Conservation (phyloP, 2,329 filamentous ascomycete species). For the Phyllosticta citribraziliensis region DNA sequence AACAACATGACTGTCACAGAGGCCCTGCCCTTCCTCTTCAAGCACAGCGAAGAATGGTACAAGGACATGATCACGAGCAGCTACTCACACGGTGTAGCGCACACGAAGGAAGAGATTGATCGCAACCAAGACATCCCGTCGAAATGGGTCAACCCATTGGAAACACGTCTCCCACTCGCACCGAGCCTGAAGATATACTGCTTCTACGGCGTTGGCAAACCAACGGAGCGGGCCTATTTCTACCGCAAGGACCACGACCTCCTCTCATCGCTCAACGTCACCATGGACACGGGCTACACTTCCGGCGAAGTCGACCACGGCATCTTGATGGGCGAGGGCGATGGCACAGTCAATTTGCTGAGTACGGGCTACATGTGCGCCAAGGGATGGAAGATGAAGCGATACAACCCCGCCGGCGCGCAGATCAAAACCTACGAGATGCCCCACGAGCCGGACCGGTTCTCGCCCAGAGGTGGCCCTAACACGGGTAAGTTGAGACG, state of each 20-base stretch:
- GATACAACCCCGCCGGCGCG: conserved; percentile 80
- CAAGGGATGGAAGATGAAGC: conserved; percentile 84
- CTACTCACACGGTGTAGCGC: conserved; percentile 84
- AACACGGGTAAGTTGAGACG: conserved; percentile 44
- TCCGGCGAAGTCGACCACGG: conserved; percentile 60
- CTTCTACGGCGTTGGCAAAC: conserved; percentile 92
- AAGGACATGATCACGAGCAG: conserved; percentile 57
- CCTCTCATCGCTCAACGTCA: conserved; percentile 55
- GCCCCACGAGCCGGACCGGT: conserved; percentile 89
- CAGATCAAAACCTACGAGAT: conserved; percentile 86
- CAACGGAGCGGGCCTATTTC: conserved; percentile 85
- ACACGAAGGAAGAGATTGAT: conserved; percentile 69
- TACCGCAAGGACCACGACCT: conserved; percentile 65
- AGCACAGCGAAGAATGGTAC: conserved; percentile 80
- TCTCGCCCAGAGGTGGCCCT: conserved; percentile 66
- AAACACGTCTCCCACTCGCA: conserved; percentile 75
- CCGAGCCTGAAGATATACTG: conserved; percentile 92
- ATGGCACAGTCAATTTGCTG: conserved; percentile 90
- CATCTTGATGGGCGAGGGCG: conserved; percentile 90
- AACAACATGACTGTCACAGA: conserved; percentile 72
- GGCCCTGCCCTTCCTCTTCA: conserved; percentile 68
- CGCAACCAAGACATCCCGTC: conserved; percentile 41
- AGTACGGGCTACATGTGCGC: conserved; percentile 95
- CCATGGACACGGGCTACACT: conserved; percentile 43
- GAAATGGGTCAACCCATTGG: conserved; percentile 94